phyloP scores from a whole-genome alignment of 345 rosid species.

The Populus deltoides region DNA sequence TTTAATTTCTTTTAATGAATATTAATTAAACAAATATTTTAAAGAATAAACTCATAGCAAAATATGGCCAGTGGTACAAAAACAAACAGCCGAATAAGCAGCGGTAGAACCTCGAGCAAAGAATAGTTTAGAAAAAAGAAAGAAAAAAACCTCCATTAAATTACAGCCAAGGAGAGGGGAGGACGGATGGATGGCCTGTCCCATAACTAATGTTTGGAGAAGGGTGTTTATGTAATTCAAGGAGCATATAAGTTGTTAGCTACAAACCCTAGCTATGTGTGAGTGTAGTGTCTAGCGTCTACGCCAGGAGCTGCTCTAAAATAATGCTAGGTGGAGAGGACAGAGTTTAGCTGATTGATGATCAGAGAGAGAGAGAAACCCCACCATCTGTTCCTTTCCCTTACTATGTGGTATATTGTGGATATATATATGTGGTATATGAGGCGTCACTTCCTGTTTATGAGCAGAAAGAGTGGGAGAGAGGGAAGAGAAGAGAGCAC shows the following conservation, averaged over 20 bases:
- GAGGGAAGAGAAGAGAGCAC: conserved; percentile 3
- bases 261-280: neutral
- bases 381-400: neutral
- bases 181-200: neutral
- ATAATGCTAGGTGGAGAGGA: neutral
- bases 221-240: neutral
- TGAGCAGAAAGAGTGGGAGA: conserved; percentile 4
- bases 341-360: neutral
- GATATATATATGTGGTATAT: neutral
- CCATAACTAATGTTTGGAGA: neutral
- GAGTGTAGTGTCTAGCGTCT: neutral
- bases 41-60: too few relatives aligned
- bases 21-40: too few relatives aligned
- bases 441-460: neutral
- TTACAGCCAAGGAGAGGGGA: neutral
- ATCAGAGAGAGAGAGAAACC: neutral
- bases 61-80: too few relatives aligned
- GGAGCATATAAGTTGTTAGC: neutral
- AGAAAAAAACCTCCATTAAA: too few relatives aligned
- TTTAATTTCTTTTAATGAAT: too few relatives aligned
- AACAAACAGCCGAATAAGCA: too few relatives aligned
- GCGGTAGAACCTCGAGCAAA: too few relatives aligned
- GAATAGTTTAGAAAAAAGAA: too few relatives aligned
- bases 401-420: neutral
- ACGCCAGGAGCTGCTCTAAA: neutral